A percentile compares a stretch with the other conserved stretches of the same genome.
Conservation (phyloP, 2,329 filamentous ascomycete genomes). For the Penicillium sp. region DNA sequence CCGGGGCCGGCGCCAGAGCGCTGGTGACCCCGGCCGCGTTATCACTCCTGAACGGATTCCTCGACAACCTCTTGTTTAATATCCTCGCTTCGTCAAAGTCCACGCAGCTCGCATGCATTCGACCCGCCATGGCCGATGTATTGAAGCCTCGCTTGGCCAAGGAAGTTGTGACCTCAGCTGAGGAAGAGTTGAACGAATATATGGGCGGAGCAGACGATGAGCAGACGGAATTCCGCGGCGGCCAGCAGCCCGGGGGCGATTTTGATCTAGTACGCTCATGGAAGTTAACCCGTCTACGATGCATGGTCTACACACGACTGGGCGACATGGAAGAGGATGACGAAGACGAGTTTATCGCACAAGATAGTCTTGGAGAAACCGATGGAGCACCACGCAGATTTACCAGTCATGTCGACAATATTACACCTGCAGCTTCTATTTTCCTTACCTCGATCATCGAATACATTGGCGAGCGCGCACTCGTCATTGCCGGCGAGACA, state of each 20-base stretch:
- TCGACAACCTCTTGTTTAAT: slow-evolving; percentile 90
- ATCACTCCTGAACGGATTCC: slow-evolving; percentile 80
- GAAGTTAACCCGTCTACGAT: slow-evolving; percentile 88
- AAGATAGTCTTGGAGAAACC: slow-evolving; percentile 67
- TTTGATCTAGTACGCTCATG: slow-evolving; percentile 93
- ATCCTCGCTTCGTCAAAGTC: slow-evolving; percentile 79
- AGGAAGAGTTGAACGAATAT: slow-evolving; percentile 85
- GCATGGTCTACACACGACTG: slow-evolving; percentile 97
- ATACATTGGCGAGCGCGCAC: slow-evolving; percentile 85
- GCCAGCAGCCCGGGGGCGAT: slow-evolving; percentile 54
- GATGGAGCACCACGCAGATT: slow-evolving; percentile 59
- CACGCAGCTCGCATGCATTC: slow-evolving; percentile 70
- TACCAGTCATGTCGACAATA: slow-evolving; percentile 58
- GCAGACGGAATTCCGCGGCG: slow-evolving; percentile 60
- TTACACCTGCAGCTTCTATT: slow-evolving; percentile 90
- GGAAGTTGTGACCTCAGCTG: slow-evolving; percentile 77
- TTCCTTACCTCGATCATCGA: slow-evolving; percentile 94
- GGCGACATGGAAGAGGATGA: slow-evolving; percentile 98
- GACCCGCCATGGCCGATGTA: slow-evolving; percentile 80
- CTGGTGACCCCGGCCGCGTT: slow-evolving; percentile 72
- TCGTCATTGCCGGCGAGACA: slow-evolving; percentile 83
- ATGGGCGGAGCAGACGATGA: slow-evolving; percentile 77
- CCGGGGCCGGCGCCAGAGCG: slow-evolving; percentile 66
- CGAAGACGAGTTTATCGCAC: slow-evolving; percentile 82
- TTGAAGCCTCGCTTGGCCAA: slow-evolving; percentile 85